Evolutionary conservation across 2,329 filamentous ascomycete genomes (phyloP).

Genomic region (Diplodia intermedia): DNA sequence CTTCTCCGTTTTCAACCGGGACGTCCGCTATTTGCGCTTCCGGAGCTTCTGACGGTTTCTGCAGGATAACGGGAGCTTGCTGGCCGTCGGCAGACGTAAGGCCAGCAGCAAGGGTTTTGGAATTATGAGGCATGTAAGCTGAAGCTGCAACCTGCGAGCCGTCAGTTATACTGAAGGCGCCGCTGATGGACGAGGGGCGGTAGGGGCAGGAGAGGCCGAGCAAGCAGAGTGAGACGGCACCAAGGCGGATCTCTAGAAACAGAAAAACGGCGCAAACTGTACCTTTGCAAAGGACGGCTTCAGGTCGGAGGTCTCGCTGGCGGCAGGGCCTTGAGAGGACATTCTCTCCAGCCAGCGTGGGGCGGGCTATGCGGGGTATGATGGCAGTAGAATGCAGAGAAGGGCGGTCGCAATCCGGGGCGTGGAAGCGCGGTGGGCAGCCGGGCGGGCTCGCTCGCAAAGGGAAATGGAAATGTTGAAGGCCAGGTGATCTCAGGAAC

Average conservation of each 20-base stretch:
- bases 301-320: slow-evolving; percentile 32
- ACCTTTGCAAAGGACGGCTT: slow-evolving; percentile 82
- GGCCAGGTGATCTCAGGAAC: slow-evolving; percentile 48
- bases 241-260: neutral
- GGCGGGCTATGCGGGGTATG: slow-evolving; percentile 19
- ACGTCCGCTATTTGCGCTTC: neutral
- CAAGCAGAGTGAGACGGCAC: neutral
- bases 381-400: slow-evolving; percentile 29
- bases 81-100: slow-evolving; percentile 40
- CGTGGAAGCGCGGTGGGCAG: slow-evolving; percentile 38
- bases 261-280: slow-evolving; percentile 39
- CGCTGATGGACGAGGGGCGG: neutral
- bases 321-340: slow-evolving; percentile 29
- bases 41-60: slow-evolving; percentile 33
- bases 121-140: slow-evolving; percentile 44
- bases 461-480: slow-evolving; percentile 33
- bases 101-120: slow-evolving; percentile 40
- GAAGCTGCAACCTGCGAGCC: slow-evolving; percentile 50
- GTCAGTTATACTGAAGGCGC: slow-evolving; percentile 34
- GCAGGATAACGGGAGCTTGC: slow-evolving; percentile 38
- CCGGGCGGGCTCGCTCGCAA: slow-evolving; percentile 18
- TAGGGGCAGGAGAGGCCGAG: neutral
- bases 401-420: slow-evolving; percentile 24
- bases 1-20: slow-evolving; percentile 23
- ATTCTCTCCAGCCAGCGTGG: slow-evolving; percentile 24